Evolutionary conservation across 2,329 filamentous ascomycete species (phyloP).

Genomic region (Cadophora sp.): DNA sequence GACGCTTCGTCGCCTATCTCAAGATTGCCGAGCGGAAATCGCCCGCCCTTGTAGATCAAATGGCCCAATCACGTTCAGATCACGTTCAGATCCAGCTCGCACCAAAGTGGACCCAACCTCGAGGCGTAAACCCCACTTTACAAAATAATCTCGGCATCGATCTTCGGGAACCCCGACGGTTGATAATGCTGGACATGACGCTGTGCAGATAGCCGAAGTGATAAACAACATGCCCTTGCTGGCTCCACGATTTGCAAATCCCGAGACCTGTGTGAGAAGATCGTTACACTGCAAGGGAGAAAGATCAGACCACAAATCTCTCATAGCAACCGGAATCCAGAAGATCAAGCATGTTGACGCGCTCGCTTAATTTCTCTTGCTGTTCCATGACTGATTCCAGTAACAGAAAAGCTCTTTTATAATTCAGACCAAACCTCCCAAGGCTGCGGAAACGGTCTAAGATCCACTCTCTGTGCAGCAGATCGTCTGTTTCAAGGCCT

Average conservation of each 20-base stretch:
- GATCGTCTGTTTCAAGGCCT: slow-evolving; percentile 24
- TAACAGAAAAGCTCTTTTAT: neutral
- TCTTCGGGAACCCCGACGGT: no score
- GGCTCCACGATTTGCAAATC: no score
- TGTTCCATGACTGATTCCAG: slow-evolving; percentile 4
- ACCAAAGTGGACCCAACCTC: no score
- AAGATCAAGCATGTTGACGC: neutral
- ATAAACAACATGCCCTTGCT: neutral
- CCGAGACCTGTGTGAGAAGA: no score
- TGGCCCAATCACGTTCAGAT: neutral
- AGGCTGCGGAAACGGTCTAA: slow-evolving; percentile 4
- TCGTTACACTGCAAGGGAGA: no score
- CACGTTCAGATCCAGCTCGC: no score
- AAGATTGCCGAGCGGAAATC: neutral
- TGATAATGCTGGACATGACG: no score
- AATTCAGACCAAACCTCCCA: slow-evolving; percentile 7
- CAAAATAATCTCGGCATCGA: no score
- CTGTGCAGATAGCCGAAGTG: neutral
- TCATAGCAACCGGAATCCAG: neutral
- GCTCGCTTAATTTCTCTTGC: slow-evolving; percentile 1
- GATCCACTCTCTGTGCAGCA: slow-evolving; percentile 23
- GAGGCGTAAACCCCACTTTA: no score
- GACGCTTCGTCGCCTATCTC: neutral
- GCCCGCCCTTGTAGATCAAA: neutral
- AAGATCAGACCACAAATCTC: slow-evolving; percentile 1